Base-by-base conservation (phyloP, 2,329 filamentous ascomycete genomes). In the Mycosphaerella sp. region DNA sequence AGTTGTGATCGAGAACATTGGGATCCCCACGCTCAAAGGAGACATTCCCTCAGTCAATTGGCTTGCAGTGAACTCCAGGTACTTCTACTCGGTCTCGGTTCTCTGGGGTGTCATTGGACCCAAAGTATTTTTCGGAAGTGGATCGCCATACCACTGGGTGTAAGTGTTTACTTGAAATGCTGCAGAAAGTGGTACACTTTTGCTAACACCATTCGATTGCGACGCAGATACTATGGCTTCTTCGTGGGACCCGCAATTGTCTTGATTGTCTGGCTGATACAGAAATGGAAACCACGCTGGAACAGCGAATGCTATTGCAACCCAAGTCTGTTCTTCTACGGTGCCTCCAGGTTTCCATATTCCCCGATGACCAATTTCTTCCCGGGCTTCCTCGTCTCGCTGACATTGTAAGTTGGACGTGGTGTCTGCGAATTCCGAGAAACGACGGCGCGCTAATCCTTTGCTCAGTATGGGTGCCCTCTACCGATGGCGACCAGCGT, bases 41-140 rank as follows among this genome's bases (percentile, higher is more conserved):
- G 36, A 36, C 32, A 41, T 48, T 3, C 28, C 42, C 5, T 44
- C 46, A 2, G 53, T 51, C 30, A 56, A 48, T 16, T 58, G 55
- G 55, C 14, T 37, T 25, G 55, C 55, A 13, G 28, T 48, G 13
- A 32, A 25, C 32, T 56, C 49, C 7, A 50, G 46, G 17, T 51
- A 53, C 34, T 56, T 32, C 40, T 58, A 56, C 53, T 56, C 53
- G 7, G 32, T 50, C 4, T 67, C 63, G 10, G 68, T 71, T 0
- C 53, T 70, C 12, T 70, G 67, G 68, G 68, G 68, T 32, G 51
- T 70, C 18, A 47, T 71, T 6, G 68, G 68, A 1, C 68, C 68
- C 10, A 35, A 50, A 36, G 49, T 43, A 3, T 53, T 58, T 46
- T 58, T 58, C 17, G 50, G 53, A 10, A 42, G 37, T 14, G 50